phyloP scores from a whole-genome alignment of 495 filamentous ascomycete genomes.

The Pyrenula massariospora region DNA sequence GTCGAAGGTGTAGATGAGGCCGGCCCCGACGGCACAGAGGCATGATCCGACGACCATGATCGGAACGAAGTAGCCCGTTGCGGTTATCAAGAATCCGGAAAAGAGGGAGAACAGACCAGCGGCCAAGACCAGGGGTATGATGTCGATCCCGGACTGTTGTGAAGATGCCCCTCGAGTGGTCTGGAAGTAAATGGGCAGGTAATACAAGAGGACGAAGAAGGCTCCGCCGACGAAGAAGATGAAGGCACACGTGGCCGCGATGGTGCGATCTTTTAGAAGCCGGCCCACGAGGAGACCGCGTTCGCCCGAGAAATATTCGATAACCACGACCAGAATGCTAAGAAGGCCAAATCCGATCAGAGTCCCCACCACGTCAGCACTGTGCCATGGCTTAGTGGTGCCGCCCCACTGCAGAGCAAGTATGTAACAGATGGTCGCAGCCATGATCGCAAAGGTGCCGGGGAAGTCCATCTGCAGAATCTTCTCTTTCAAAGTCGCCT shows the following conservation, averaged over 20 bases:
- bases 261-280: conserved; percentile 26
- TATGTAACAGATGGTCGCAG: neutral
- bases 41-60: conserved; percentile 17
- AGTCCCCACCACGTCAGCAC: conserved; percentile 15
- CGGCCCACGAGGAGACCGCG: conserved; percentile 23
- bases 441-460: neutral
- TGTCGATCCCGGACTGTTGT: conserved; percentile 35
- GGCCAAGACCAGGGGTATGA: conserved; percentile 36
- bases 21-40: conserved; percentile 15
- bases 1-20: conserved; percentile 21
- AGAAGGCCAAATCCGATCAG: conserved; percentile 23
- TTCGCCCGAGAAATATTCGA: conserved; percentile 8
- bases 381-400: conserved; percentile 17
- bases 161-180: conserved; percentile 30
- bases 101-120: conserved; percentile 18
- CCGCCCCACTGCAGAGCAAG: conserved; percentile 29
- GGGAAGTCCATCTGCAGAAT: conserved; percentile 11
- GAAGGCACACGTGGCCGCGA: conserved; percentile 22
- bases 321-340: conserved; percentile 10
- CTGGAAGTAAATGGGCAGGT: conserved; percentile 56
- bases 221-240: conserved; percentile 30
- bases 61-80: conserved; percentile 20
- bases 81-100: conserved; percentile 16
- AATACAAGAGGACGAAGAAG: conserved; percentile 41
- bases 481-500: conserved; percentile 19